Percentiles rank a stretch among this genome's conserved stretches.
phyloP scores from a whole-genome alignment of 139 green algal genomes.

The Tetratostichococcus sp. region DNA sequence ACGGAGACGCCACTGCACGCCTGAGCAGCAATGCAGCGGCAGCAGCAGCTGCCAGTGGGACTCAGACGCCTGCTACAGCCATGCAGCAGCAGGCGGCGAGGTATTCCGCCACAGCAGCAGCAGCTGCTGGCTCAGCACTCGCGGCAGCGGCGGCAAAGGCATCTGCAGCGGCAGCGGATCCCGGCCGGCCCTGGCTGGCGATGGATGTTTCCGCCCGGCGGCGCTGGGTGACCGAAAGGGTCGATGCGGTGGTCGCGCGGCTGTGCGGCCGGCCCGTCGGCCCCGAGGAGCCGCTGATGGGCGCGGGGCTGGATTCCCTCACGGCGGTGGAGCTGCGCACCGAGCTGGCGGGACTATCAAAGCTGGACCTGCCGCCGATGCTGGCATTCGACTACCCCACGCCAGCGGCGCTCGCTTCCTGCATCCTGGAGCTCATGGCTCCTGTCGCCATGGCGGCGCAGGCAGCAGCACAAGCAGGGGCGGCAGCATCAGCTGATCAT shows the following conservation, averaged over 20 bases:
- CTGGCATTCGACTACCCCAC: background rate
- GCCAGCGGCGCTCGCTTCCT: background rate
- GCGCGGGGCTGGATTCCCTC: constrained; percentile 63
- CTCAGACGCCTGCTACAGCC: too few species aligned
- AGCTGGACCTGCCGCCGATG: background rate
- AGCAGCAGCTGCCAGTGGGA: background rate
- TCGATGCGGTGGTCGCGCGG: background rate
- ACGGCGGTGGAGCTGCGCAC: constrained; percentile 64
- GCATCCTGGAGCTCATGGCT: background rate
- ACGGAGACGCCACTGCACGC: constrained; percentile 7
- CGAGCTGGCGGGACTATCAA: constrained; percentile 20
- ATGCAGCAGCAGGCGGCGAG: too few species aligned
- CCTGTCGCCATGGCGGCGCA: too few species aligned
- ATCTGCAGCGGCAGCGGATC: background rate
- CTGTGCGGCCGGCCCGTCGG: constrained; percentile 12
- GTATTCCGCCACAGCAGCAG: background rate
- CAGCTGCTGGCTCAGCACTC: background rate
- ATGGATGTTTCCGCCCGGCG: background rate
- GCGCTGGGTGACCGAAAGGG: background rate
- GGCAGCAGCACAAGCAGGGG: too few species aligned
- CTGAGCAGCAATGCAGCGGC: background rate
- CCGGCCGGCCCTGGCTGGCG: background rate
- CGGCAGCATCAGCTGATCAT: too few species aligned
- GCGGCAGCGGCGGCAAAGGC: too few species aligned
- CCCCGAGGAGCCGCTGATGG: constrained; percentile 31